Conservation (phyloP, 306 rosid genomes). For the Prunus fruticosa region DNA sequence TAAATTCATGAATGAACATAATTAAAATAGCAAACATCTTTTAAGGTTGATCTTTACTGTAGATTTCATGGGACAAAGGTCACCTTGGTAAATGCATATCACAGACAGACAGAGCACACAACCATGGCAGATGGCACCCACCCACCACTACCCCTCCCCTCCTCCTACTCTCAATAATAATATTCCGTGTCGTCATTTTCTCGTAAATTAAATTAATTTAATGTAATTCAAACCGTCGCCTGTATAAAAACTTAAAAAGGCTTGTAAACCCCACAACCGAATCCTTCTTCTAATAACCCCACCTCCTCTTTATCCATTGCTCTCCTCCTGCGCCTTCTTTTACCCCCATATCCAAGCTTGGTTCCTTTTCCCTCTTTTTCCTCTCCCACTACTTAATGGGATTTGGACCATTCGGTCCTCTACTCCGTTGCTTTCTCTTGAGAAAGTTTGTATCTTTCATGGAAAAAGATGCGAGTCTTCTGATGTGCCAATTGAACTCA, state of each 20-base stretch:
- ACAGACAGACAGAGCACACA: neutral
- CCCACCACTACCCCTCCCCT: neutral
- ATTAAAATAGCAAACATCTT: constrained; percentile 37
- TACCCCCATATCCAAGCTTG: neutral
- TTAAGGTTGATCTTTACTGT: constrained; percentile 37
- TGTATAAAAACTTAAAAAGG: neutral
- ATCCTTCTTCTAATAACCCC: constrained; percentile 25
- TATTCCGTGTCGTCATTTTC: constrained; percentile 41
- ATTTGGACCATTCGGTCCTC: constrained; percentile 10
- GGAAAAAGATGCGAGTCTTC: constrained; percentile 26
- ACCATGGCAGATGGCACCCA: constrained; percentile 25
- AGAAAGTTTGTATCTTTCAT: constrained; percentile 5
- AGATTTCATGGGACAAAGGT: constrained; percentile 33
- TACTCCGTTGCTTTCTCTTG: neutral
- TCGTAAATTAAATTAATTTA: no score
- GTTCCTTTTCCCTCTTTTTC: neutral
- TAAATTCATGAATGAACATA: constrained; percentile 23
- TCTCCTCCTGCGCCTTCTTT: constrained; percentile 7
- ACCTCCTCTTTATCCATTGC: neutral
- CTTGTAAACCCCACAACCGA: constrained; percentile 48
- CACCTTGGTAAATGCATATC: constrained; percentile 42
- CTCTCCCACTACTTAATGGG: constrained; percentile 21
- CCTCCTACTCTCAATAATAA: neutral
- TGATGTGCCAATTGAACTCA: constrained; percentile 25
- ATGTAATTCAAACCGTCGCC: constrained; percentile 13